A percentile compares a stretch with the other conserved stretches of the same genome.
Evolutionary conservation across 1,284 basidiomycete species (phyloP).

Genomic region (Cryptococcus maquisensis): DNA sequence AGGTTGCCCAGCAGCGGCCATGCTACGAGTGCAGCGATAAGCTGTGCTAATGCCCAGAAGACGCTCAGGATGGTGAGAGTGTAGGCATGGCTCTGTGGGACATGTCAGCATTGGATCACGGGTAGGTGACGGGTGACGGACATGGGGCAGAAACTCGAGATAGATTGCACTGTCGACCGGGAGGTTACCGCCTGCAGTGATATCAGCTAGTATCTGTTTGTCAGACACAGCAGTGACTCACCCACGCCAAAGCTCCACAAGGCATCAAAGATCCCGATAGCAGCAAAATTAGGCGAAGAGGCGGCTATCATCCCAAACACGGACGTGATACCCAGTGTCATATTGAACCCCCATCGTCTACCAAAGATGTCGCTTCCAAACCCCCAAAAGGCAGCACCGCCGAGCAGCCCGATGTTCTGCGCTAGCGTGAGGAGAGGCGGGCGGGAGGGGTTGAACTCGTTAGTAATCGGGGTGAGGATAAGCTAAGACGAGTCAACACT

Average conservation of each 20-base stretch:
- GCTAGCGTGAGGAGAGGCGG: slow-evolving; percentile 29
- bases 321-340: slow-evolving; percentile 59
- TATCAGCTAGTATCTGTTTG: no score
- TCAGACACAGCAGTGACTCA: no score
- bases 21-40: slow-evolving; percentile 28
- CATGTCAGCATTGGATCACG: no score
- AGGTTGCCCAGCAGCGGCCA: slow-evolving; percentile 32
- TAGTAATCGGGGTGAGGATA: slow-evolving; percentile 53
- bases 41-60: slow-evolving; percentile 61
- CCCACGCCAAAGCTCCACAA: slow-evolving; percentile 55
- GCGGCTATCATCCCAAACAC: slow-evolving; percentile 60
- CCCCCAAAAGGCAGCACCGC: slow-evolving; percentile 52
- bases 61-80: slow-evolving; percentile 61
- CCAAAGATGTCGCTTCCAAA: slow-evolving; percentile 51
- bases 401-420: slow-evolving; percentile 37
- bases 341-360: slow-evolving; percentile 57
- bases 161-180: slow-evolving; percentile 59
- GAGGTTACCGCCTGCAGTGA: slow-evolving; percentile 54
- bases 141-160: slow-evolving; percentile 54
- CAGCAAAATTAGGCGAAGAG: slow-evolving; percentile 55
- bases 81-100: slow-evolving; percentile 52
- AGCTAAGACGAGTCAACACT: background rate
- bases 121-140: no score
- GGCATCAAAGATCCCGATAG: slow-evolving; percentile 54
- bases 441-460: slow-evolving; percentile 46